A percentile compares a stretch with the other conserved stretches of the same genome.
These are phyloP conservation scores for Botryotinia narcissicola DNA, from an alignment of 2,329 filamentous ascomycete species.

Conservation along the genomic window DNA sequence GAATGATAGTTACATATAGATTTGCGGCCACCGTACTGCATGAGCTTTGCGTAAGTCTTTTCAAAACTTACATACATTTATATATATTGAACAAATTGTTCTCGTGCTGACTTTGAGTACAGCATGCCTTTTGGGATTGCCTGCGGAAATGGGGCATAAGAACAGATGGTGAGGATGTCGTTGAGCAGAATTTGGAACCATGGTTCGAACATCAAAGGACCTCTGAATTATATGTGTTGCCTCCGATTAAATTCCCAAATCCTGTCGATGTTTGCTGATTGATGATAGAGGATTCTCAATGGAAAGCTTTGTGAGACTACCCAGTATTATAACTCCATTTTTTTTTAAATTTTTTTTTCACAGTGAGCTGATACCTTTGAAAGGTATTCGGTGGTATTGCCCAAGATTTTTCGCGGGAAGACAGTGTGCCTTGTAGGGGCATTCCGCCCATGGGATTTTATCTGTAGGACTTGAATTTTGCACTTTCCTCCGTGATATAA, in stretches of 20 bases:
- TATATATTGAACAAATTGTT: not conserved
- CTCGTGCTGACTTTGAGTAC: not conserved
- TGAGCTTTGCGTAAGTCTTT: conserved; percentile 10
- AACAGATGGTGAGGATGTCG: not conserved
- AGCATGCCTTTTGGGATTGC: conserved; percentile 17
- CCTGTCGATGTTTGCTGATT: not conserved
- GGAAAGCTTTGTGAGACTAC: conserved; percentile 7
- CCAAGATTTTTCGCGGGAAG: not conserved
- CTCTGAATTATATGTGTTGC: not conserved
- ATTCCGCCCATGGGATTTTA: conserved; percentile 17
- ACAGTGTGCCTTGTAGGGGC: not conserved
- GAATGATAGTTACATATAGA: not conserved
- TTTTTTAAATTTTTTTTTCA: too few species aligned
- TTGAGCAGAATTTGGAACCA: not conserved
- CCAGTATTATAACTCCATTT: not conserved
- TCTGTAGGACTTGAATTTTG: not conserved
- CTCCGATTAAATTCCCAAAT: not conserved
- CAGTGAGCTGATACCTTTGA: not conserved
- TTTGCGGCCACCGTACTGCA: conserved; percentile 1
- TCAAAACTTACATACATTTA: not conserved
- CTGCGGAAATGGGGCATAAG: not conserved
- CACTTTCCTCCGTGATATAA: not conserved
- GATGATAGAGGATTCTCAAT: conserved; percentile 5
- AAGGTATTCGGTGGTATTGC: conserved; percentile 9
- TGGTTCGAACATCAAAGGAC: conserved; percentile 16